Conservation (phyloP, 2,329 filamentous ascomycete genomes). For the Coniochaeta prunicola region DNA sequence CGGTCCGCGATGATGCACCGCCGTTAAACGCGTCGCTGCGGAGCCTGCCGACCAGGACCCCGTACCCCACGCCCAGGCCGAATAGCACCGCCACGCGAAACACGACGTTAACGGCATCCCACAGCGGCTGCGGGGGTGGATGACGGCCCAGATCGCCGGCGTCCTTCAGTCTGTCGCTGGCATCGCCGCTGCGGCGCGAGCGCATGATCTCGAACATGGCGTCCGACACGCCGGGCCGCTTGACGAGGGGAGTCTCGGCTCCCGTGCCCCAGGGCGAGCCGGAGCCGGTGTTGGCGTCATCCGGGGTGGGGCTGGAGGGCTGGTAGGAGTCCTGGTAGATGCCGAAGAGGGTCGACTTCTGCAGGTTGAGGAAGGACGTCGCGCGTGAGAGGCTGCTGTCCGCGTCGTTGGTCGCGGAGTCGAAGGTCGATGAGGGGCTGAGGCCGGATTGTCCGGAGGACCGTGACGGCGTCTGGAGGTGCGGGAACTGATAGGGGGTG, state of each 20-base stretch:
- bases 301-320: conserved; percentile 44
- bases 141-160: conserved; percentile 4
- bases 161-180: background rate
- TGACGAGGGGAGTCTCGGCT: conserved; percentile 56
- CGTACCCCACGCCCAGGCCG: conserved; percentile 73
- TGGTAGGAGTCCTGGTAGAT: conserved; percentile 64
- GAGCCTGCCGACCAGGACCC: conserved; percentile 70
- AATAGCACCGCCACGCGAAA: conserved; percentile 61
- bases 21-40: conserved; percentile 31
- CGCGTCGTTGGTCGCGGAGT: conserved; percentile 12
- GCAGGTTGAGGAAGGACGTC: conserved; percentile 78
- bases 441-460: conserved; percentile 9
- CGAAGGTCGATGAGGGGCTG: conserved; percentile 5
- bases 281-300: conserved; percentile 41
- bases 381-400: conserved; percentile 53
- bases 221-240: conserved; percentile 34
- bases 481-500: conserved; percentile 35
- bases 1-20: conserved; percentile 40
- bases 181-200: conserved; percentile 21
- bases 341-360: conserved; percentile 79
- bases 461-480: conserved; percentile 27
- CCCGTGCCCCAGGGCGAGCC: conserved; percentile 75
- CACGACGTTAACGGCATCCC: conserved; percentile 11
- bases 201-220: conserved; percentile 36
- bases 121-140: conserved; percentile 2